These are phyloP conservation scores for Pichia sp. DNA, from an alignment of 1,139 yeast species.

Conservation along the genomic window DNA sequence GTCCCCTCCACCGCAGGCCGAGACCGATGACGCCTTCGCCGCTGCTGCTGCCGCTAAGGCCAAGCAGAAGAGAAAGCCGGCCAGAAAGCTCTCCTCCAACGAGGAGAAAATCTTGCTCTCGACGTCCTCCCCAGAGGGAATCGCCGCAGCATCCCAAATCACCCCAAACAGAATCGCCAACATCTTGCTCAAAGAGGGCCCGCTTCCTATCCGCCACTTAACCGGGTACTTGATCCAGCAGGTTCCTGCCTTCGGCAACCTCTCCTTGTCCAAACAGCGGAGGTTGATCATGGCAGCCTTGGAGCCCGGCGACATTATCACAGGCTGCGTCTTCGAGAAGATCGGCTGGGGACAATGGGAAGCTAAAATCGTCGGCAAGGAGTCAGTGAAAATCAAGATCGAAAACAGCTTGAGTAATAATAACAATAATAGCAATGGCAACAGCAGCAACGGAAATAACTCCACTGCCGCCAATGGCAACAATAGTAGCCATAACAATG, in stretches of 20 bases:
- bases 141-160: slow-evolving; percentile 82
- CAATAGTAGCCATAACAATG: neutral
- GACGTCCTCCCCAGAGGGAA: slow-evolving; percentile 82
- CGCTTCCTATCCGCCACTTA: slow-evolving; percentile 84
- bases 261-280: slow-evolving; percentile 84
- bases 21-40: neutral
- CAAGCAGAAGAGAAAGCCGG: slow-evolving; percentile 18
- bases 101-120: slow-evolving; percentile 43
- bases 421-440: neutral
- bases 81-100: slow-evolving; percentile 20
- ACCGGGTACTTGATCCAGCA: slow-evolving; percentile 72
- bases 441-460: neutral
- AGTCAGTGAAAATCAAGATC: slow-evolving; percentile 36
- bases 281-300: slow-evolving; percentile 85
- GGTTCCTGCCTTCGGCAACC: slow-evolving; percentile 72
- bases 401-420: slow-evolving; percentile 9
- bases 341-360: slow-evolving; percentile 99
- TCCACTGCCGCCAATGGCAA: neutral
- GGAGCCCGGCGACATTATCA: slow-evolving; percentile 62
- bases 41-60: neutral
- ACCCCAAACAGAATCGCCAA: slow-evolving; percentile 76
- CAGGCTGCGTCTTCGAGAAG: slow-evolving; percentile 74
- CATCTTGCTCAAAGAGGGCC: slow-evolving; percentile 69
- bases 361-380: slow-evolving; percentile 45
- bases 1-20: neutral